Evolutionary conservation across 176 grass and related monocot species (phyloP), one percentile per base, ranked within the genome.

Genomic region (Aechmea fasciata): DNA sequence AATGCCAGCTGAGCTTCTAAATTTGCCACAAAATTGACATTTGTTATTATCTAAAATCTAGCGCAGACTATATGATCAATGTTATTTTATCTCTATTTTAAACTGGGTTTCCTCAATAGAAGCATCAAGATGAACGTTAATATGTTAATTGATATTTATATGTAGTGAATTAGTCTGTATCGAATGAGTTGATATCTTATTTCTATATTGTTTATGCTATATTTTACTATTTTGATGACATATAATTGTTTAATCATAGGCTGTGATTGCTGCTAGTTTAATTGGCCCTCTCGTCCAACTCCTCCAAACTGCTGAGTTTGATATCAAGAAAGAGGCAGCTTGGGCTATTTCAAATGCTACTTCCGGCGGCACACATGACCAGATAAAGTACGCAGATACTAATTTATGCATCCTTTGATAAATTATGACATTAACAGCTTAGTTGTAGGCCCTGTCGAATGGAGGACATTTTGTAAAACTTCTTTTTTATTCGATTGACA

Each of bases 331-430:
- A 81, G 86, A 88, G 55, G 86, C 86, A 6, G 86, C 86, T 0
- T 88, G 86, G 85, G 85, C 85, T 49, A 88, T 88, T 54, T 88
- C 85, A 74, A 88, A 88, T 88, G 86, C 86, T 63, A 88, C 86
- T 78, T 88, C 86, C 75, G 86, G 86, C 26, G 86, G 86, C 41
- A 84, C 86, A 57, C 82, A 88, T 15, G 86, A 88, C 50, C 86
- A 88, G 64, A 84, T 88, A 57, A 90, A 90, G 87, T 90, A 86
- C 33, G 79, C 0, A n/a, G 2, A 57, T 41, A 12, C 13, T 0
- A 63, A 1, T 19, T 63, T 65, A 13, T 48, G 0, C 9, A 19
- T 71, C 20, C 20, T 15, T 55, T 50, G 70, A 1, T 50, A 29
- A 1, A 13, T 3, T 41, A 41, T 41, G 33, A 41, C 33, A 41